Conservation (phyloP, 192 early-diverging fungal genomes). For the Coemansia sp. region DNA sequence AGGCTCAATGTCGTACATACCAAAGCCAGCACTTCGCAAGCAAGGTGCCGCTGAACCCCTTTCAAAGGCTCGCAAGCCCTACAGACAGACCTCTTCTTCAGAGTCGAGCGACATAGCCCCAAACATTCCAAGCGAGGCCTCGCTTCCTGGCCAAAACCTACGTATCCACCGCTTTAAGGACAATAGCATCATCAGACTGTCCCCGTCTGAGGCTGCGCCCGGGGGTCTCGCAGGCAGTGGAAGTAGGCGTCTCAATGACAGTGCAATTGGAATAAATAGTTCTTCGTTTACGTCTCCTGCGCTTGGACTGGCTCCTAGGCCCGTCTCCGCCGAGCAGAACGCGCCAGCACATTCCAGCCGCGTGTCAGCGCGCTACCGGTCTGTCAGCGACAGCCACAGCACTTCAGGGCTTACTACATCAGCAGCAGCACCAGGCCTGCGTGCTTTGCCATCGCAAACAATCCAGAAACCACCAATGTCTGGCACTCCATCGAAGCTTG, state of each 20-base stretch:
- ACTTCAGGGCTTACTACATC: neutral
- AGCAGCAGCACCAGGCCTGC: neutral
- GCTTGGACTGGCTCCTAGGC: slow-evolving; percentile 1
- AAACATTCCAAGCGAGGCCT: neutral
- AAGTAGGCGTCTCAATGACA: neutral
- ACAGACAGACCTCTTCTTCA: neutral
- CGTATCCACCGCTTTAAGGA: neutral
- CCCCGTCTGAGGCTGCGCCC: neutral
- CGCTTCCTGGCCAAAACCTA: neutral
- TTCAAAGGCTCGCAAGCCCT: neutral
- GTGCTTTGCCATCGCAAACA: neutral
- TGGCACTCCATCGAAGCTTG: neutral
- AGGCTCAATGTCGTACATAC: slow-evolving; percentile 27
- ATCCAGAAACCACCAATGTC: neutral
- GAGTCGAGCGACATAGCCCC: neutral
- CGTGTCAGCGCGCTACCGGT: neutral
- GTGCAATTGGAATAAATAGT: neutral
- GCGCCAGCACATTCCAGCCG: neutral
- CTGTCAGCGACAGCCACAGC: slow-evolving; percentile 3
- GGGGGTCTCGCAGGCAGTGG: neutral
- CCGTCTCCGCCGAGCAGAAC: neutral
- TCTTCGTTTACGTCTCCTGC: neutral
- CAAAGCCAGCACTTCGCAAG: slow-evolving; percentile 12
- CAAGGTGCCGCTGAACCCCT: neutral
- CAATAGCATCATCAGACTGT: slow-evolving; percentile 14